Percentiles rank a stretch among this genome's conserved stretches.
phyloP scores from a whole-genome alignment of 805 yeast species.

The Tetrapisispora pingtungensis region DNA sequence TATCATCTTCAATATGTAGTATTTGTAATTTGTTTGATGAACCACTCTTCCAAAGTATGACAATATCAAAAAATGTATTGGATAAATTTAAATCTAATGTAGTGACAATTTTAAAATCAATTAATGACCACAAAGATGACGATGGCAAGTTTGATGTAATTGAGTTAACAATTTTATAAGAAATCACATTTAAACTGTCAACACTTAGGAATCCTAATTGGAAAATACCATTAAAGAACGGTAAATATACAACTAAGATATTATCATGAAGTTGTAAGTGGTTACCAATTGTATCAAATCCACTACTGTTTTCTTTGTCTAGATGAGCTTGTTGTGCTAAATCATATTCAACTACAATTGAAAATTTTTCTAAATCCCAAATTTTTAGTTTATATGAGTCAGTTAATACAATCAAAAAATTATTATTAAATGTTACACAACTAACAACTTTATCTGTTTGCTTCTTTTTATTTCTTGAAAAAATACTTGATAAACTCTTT shows the following conservation, averaged over 20 bases:
- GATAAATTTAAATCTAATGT: slow-evolving; percentile 16
- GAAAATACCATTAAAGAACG: slow-evolving; percentile 36
- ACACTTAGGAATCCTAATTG: slow-evolving; percentile 30
- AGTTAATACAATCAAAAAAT: slow-evolving; percentile 19
- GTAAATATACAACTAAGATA: slow-evolving; percentile 32
- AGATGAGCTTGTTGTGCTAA: slow-evolving; percentile 11
- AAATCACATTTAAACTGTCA: slow-evolving; percentile 9
- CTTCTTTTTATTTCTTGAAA: slow-evolving; percentile 10
- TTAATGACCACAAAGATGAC: slow-evolving; percentile 25
- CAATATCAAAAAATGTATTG: slow-evolving; percentile 26
- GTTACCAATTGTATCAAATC: slow-evolving; percentile 25
- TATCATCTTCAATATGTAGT: slow-evolving; percentile 23
- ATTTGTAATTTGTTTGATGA: slow-evolving; percentile 39
- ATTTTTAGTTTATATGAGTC: slow-evolving; percentile 21
- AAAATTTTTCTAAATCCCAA: slow-evolving; percentile 21
- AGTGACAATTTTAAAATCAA: slow-evolving; percentile 20
- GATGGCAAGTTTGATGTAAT: slow-evolving; percentile 23
- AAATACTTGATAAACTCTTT: slow-evolving; percentile 28
- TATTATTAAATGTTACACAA: slow-evolving; percentile 14
- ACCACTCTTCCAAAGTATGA: slow-evolving; percentile 56
- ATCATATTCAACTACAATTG: slow-evolving; percentile 13
- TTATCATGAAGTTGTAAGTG: slow-evolving; percentile 29
- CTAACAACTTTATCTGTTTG: slow-evolving; percentile 16
- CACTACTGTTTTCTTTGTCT: slow-evolving; percentile 8
- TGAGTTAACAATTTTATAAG: slow-evolving; percentile 6